Percentiles rank a stretch among this genome's conserved stretches.
phyloP scores from a whole-genome alignment of 2,329 filamentous ascomycete genomes.

The Ceratocystis ficicola region DNA sequence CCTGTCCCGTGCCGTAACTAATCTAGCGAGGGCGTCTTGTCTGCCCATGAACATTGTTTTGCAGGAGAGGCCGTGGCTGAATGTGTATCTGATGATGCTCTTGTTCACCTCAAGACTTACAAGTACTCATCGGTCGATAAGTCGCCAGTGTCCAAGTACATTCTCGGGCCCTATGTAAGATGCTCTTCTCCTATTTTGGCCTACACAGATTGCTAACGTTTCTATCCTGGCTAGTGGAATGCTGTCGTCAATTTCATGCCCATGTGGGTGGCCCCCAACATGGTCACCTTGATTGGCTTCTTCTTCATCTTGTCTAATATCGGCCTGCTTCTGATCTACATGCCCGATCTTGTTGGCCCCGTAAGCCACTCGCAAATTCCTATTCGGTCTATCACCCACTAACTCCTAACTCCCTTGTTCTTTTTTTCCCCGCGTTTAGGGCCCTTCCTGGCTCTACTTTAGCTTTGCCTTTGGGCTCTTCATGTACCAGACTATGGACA shows the following conservation, averaged over 20 bases:
- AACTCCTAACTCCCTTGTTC: conserved; percentile 20
- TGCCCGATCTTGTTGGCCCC: conserved; percentile 84
- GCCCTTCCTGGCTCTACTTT: conserved; percentile 84
- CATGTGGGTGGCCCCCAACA: conserved; percentile 93
- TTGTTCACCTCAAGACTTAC: conserved; percentile 86
- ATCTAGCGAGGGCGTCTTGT: conserved; percentile 6
- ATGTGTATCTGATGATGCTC: conserved; percentile 77
- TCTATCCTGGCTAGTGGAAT: conserved; percentile 62
- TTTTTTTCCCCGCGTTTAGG: conserved; percentile 36
- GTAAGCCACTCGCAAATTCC: conserved; percentile 38
- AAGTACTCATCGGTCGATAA: conserved; percentile 97
- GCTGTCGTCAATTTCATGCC: conserved; percentile 82
- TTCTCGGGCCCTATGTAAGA: conserved; percentile 87
- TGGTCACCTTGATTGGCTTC: conserved; percentile 92
- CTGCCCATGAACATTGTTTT: conserved; percentile 9
- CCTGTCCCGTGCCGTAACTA: neutral
- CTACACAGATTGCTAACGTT: neutral
- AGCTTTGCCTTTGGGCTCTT: conserved; percentile 92
- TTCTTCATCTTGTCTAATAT: conserved; percentile 86
- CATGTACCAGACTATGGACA: conserved; percentile 99
- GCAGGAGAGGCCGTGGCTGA: conserved; percentile 46
- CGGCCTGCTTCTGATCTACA: conserved; percentile 56
- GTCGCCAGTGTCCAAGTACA: conserved; percentile 83
- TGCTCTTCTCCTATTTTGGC: neutral
- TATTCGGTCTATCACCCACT: conserved; percentile 13